These are phyloP conservation scores for Hypoxylon rickii DNA, from an alignment of 495 filamentous ascomycete genomes.

Conservation along the genomic window DNA sequence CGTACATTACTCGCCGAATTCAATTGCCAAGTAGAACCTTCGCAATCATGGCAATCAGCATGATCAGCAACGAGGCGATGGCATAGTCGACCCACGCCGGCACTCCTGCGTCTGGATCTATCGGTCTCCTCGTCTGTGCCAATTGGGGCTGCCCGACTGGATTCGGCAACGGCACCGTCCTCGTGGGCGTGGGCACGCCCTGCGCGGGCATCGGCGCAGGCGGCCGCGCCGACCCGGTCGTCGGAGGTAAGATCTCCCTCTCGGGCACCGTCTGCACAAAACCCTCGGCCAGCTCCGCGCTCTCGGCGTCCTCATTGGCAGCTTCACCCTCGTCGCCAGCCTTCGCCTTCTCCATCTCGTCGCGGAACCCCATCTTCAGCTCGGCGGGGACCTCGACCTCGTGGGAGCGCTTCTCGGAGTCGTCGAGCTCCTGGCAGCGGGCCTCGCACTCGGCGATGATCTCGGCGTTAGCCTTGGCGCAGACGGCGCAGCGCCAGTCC, in stretches of 20 bases:
- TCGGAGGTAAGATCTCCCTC: slow-evolving; percentile 7
- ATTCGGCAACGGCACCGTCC: slow-evolving; percentile 42
- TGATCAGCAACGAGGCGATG: slow-evolving; percentile 57
- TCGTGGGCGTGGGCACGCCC: slow-evolving; percentile 42
- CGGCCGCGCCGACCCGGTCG: slow-evolving; percentile 5
- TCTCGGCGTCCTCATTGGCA: slow-evolving; percentile 43
- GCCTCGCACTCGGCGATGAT: slow-evolving; percentile 70
- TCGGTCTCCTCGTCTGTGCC: neutral
- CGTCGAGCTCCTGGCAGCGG: slow-evolving; percentile 56
- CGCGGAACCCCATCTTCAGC: slow-evolving; percentile 62
- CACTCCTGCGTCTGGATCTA: slow-evolving; percentile 46
- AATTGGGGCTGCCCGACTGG: slow-evolving; percentile 5
- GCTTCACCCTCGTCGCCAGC: slow-evolving; percentile 8
- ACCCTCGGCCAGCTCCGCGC: slow-evolving; percentile 50
- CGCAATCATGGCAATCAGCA: slow-evolving; percentile 56
- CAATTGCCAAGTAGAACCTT: slow-evolving; percentile 41
- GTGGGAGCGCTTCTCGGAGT: slow-evolving; percentile 42
- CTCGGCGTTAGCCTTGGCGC: slow-evolving; percentile 70
- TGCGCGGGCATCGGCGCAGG: slow-evolving; percentile 31
- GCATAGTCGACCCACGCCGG: slow-evolving; percentile 64
- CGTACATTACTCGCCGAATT: neutral
- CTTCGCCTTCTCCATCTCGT: slow-evolving; percentile 51
- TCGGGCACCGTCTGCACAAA: slow-evolving; percentile 51
- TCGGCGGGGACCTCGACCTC: slow-evolving; percentile 61
- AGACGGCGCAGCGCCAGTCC: slow-evolving; percentile 67